These are phyloP conservation scores for Colletotrichum cordylinicola DNA, from an alignment of 2,329 filamentous ascomycete species.

Conservation along the genomic window DNA sequence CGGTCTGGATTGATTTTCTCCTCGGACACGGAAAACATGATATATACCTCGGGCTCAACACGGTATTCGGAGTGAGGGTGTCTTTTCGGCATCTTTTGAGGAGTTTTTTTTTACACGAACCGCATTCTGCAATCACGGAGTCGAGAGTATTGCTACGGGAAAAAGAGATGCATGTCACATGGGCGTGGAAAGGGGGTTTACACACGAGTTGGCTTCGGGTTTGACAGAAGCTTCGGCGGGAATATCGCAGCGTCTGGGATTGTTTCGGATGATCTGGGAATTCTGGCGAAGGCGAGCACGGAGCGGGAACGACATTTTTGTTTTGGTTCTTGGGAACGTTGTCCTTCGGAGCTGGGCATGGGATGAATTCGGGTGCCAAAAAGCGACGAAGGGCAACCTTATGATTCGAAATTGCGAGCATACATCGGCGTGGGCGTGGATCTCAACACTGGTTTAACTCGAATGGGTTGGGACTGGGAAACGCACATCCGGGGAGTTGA, in stretches of 20 bases:
- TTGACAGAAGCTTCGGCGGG: slow-evolving; percentile 2
- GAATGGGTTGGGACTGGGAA: slow-evolving; percentile 16
- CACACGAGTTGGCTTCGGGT: background rate
- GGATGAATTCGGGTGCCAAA: slow-evolving; percentile 10
- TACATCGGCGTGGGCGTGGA: slow-evolving; percentile 21
- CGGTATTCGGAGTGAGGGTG: slow-evolving; percentile 23
- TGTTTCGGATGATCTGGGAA: slow-evolving; percentile 12
- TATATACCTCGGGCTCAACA: slow-evolving; percentile 23
- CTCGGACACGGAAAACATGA: slow-evolving; percentile 22
- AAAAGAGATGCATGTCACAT: slow-evolving; percentile 20
- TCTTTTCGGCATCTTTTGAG: slow-evolving; percentile 19
- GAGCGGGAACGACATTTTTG: slow-evolving; percentile 11
- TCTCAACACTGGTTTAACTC: slow-evolving; percentile 21
- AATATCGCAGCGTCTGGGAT: slow-evolving; percentile 8
- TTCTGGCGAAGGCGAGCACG: slow-evolving; percentile 18
- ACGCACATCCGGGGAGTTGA: slow-evolving; percentile 21
- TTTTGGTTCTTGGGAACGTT: background rate
- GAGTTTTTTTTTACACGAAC: slow-evolving; percentile 21
- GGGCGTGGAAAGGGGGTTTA: slow-evolving; percentile 8
- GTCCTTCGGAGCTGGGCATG: slow-evolving; percentile 13
- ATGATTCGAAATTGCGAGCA: slow-evolving; percentile 22
- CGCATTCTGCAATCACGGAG: slow-evolving; percentile 23
- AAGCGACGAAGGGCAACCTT: slow-evolving; percentile 18
- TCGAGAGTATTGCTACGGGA: slow-evolving; percentile 19
- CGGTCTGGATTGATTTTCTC: slow-evolving; percentile 16